Percentiles rank a stretch among this genome's conserved stretches.
These are phyloP conservation scores for Pleurotus cornucopiae DNA, from an alignment of 768 basidiomycete genomes.

Conservation along the genomic window DNA sequence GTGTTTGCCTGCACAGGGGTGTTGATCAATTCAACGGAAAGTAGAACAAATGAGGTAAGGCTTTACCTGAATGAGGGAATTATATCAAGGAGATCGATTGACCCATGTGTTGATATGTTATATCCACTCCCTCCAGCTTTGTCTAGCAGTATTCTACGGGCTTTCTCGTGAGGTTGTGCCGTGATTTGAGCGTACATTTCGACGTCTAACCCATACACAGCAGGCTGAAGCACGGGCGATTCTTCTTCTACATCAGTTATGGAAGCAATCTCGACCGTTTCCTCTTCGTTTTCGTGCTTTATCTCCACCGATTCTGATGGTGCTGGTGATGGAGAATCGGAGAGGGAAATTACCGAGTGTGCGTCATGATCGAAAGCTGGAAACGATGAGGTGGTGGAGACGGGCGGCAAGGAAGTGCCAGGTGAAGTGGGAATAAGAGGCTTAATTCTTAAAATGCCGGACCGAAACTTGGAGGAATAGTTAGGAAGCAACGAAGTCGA, in stretches of 20 bases:
- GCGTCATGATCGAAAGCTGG: not conserved
- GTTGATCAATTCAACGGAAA: not conserved
- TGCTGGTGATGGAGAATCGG: not conserved
- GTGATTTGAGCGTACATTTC: conserved; percentile 15
- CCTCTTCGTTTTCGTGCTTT: not conserved
- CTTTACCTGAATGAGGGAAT: conserved; percentile 17
- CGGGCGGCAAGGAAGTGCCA: not conserved
- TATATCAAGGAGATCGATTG: conserved; percentile 25
- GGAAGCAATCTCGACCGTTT: too few relatives aligned
- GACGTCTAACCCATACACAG: conserved; percentile 7
- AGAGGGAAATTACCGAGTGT: not conserved
- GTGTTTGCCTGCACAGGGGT: not conserved
- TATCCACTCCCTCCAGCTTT: conserved; percentile 14
- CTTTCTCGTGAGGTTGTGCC: conserved; percentile 26
- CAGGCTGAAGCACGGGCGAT: not conserved
- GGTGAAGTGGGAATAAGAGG: not conserved
- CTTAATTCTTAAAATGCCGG: conserved; percentile 1
- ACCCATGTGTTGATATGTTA: conserved; percentile 35
- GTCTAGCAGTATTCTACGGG: conserved; percentile 30
- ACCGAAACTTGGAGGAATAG: conserved; percentile 1
- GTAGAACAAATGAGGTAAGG: conserved; percentile 2
- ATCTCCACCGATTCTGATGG: not conserved
- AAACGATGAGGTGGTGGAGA: not conserved
- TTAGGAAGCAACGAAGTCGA: not conserved
- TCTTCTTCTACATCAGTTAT: too few relatives aligned